Evolutionary conservation across 305 asterid genomes (phyloP).

Genomic region (Solanum hybrid): DNA sequence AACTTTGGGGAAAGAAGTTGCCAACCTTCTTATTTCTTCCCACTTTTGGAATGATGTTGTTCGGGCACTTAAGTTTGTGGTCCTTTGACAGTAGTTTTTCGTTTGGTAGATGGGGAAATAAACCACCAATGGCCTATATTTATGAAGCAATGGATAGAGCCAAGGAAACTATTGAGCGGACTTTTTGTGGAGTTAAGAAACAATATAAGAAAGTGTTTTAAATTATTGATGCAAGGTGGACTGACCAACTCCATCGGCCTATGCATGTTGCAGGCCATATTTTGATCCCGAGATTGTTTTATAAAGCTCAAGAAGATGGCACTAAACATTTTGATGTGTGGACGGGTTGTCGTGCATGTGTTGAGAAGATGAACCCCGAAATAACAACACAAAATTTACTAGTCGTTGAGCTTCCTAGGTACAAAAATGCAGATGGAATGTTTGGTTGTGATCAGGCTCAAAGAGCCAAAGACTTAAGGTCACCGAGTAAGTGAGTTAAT

Average conservation of each 20-base stretch:
- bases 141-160: neutral
- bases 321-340: neutral
- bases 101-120: neutral
- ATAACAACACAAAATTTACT: neutral
- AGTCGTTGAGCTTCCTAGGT: neutral
- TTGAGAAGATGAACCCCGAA: neutral
- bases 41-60: neutral
- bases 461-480: neutral
- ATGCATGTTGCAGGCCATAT: neutral
- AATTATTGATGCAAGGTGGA: neutral
- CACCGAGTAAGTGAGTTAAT: neutral
- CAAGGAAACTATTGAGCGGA: neutral
- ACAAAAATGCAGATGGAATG: neutral
- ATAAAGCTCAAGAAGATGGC: neutral
- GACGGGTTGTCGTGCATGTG: neutral
- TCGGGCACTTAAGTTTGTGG: neutral
- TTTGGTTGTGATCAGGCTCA: neutral
- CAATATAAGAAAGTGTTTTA: neutral
- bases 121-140: neutral
- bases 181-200: neutral
- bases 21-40: neutral
- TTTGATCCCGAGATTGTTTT: neutral
- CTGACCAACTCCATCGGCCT: neutral
- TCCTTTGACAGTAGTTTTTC: neutral
- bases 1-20: neutral